These are phyloP conservation scores for Plasmodium gonderi DNA, from an alignment of 169 alveolate species.

Conservation along the genomic window DNA sequence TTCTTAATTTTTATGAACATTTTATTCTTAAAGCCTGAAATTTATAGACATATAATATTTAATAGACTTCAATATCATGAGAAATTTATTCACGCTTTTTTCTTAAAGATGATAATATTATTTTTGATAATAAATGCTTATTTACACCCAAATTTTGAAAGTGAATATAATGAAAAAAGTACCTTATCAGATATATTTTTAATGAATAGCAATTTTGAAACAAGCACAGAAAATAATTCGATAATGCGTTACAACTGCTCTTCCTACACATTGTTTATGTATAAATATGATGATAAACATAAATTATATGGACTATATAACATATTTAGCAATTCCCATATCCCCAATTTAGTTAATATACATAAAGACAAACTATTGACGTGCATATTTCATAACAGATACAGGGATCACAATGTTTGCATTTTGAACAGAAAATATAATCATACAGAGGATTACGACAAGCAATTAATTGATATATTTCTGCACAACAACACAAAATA, in stretches of 20 bases:
- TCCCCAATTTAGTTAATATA: conserved; percentile 44
- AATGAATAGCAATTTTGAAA: conserved; percentile 26
- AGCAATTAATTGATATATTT: conserved; percentile 32
- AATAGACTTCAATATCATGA: conserved; percentile 58
- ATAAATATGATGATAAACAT: conserved; percentile 52
- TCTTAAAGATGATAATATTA: conserved; percentile 35
- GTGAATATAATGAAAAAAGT: conserved; percentile 1
- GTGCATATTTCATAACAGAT: conserved; percentile 39
- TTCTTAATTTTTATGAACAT: conserved; percentile 57
- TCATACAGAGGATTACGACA: conserved; percentile 8
- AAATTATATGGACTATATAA: conserved; percentile 58
- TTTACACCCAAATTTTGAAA: conserved; percentile 70
- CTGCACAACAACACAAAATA: not conserved
- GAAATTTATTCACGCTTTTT: conserved; percentile 43
- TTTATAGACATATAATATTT: conserved; percentile 67
- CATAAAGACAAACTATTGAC: conserved; percentile 47
- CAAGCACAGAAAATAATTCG: not conserved
- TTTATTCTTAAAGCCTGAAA: conserved; percentile 57
- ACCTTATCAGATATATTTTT: conserved; percentile 8
- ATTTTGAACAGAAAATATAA: conserved; percentile 14
- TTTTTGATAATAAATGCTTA: conserved; percentile 67
- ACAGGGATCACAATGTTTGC: conserved; percentile 23
- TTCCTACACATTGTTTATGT: conserved; percentile 50
- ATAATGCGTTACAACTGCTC: conserved; percentile 19
- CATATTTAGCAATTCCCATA: conserved; percentile 20